A percentile compares a stretch with the other conserved stretches of the same genome.
These are phyloP conservation scores for Achaetomiella virescens DNA, from an alignment of 495 filamentous ascomycete species.

Conservation along the genomic window DNA sequence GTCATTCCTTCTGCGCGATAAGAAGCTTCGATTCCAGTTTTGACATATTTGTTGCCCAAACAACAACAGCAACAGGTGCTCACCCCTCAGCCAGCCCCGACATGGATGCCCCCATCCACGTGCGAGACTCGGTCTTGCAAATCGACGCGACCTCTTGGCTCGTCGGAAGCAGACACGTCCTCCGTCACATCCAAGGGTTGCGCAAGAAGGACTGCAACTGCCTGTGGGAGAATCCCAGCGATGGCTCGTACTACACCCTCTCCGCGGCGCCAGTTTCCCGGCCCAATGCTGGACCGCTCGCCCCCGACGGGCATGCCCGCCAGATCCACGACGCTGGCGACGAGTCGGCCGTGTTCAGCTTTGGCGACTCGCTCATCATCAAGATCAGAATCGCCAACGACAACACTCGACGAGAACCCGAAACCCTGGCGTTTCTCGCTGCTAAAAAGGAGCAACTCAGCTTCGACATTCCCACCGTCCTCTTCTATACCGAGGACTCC, in stretches of 20 bases:
- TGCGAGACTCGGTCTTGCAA: slow-evolving; percentile 4
- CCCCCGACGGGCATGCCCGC: slow-evolving; percentile 2
- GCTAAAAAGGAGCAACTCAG: neutral
- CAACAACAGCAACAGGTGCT: neutral
- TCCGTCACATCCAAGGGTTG: neutral
- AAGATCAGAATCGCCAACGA: slow-evolving; percentile 2
- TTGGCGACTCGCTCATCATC: slow-evolving; percentile 1
- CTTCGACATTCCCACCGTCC: slow-evolving; percentile 3
- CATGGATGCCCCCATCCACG: neutral
- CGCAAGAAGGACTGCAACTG: neutral
- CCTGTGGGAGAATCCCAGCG: neutral
- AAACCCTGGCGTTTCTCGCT: neutral
- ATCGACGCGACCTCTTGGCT: slow-evolving; percentile 5
- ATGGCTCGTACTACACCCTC: neutral
- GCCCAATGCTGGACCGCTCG: neutral
- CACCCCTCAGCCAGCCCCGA: neutral
- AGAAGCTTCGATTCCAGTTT: neutral
- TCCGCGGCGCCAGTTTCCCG: neutral
- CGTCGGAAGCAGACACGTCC: neutral
- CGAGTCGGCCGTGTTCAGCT: slow-evolving; percentile 4
- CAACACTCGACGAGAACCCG: neutral
- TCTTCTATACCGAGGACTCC: neutral
- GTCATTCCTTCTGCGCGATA: neutral
- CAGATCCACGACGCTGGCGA: slow-evolving; percentile 9
- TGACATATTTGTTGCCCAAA: no score